Evolutionary conservation across 371 early-diverging fungal genomes (phyloP), one percentile per base, ranked within the genome.

Genomic region (Mortierella sp.): DNA sequence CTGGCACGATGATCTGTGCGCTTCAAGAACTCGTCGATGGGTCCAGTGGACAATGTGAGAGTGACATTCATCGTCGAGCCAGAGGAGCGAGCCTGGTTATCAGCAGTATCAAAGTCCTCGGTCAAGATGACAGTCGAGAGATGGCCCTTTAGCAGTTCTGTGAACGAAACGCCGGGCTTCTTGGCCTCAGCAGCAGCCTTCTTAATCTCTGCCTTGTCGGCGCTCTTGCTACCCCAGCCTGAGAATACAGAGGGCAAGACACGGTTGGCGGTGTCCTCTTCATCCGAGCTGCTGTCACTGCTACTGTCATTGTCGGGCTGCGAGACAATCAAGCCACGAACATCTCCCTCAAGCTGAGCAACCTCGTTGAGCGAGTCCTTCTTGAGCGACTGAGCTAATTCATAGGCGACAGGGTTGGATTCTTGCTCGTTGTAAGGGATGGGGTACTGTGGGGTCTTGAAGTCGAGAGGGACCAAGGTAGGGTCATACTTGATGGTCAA

Each of bases 401-500:
- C 83, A 26, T 60, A 71, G 4, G 81, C 81, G 21, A 77, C 73
- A n/a, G 84, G 81, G 28, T 87, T 63, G 11, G 73, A 70, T 42
- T 79, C 73, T 14, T 54, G 52, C 19, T 74, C 77, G 55, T 84
- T 60, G 52, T 79, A 79, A n/a, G 77, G 68, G 54, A 80, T 82
- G 9, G 84, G 77, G 80, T 80, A 79, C 52, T 84, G 79, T 13
- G 88, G 89, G 0, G 54, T 80, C 76, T 84, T 80, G 60, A 80
- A 89, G 78, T 89, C 85, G 45, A 89, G 80, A 10, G 83, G 81
- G 19, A 68, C 55, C 57, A 74, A 42, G 7, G 84, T 80, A 26
- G 82, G 81, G n/a, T 79, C 82, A 50, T 89, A 89, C 54, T 89
- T 82, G 80, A 89, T 89, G 54, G 80, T 82, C 88, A 83, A 89